A percentile compares a stretch with the other conserved stretches of the same genome.
These are phyloP conservation scores for Syncephalastrum monosporum DNA, from an alignment of 371 early-diverging fungal genomes.

Conservation along the genomic window DNA sequence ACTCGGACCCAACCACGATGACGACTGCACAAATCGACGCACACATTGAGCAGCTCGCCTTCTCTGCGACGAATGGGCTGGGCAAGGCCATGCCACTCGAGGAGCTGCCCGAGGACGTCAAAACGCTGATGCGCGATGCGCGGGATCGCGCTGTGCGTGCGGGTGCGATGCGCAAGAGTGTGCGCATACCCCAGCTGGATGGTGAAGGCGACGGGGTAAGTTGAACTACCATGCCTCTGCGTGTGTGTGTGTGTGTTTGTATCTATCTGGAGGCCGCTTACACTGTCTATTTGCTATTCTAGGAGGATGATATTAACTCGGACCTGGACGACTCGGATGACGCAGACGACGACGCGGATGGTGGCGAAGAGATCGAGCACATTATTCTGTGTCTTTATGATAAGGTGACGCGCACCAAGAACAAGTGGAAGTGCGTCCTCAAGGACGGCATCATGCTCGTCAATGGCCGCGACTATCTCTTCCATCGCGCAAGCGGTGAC, in stretches of 20 bases:
- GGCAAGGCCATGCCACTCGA: constrained; percentile 37
- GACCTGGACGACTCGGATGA: constrained; percentile 81
- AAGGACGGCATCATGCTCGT: constrained; percentile 94
- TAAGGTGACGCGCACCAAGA: constrained; percentile 91
- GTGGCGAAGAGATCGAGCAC: constrained; percentile 77
- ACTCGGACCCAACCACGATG: constrained; percentile 12
- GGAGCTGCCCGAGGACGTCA: constrained; percentile 35
- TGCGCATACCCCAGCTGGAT: constrained; percentile 51
- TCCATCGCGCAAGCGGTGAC: constrained; percentile 91
- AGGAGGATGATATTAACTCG: constrained; percentile 80
- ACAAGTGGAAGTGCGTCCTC: constrained; percentile 96
- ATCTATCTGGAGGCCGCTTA: no score
- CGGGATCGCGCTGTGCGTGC: constrained; percentile 32
- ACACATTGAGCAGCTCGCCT: constrained; percentile 29
- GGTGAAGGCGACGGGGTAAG: constrained; percentile 50
- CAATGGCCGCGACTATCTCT: constrained; percentile 93
- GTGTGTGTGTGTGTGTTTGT: not conserved
- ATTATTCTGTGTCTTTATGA: constrained; percentile 95
- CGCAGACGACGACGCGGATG: constrained; percentile 76
- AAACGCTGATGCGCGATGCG: constrained; percentile 40
- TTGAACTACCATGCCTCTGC: not conserved
- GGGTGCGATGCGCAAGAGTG: constrained; percentile 23
- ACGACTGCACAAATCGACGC: constrained; percentile 45
- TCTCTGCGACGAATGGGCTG: constrained; percentile 27
- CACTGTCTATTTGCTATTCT: constrained; percentile 13